Conservation (phyloP, 768 basidiomycete genomes). For the Xanthoconium stramineum region DNA sequence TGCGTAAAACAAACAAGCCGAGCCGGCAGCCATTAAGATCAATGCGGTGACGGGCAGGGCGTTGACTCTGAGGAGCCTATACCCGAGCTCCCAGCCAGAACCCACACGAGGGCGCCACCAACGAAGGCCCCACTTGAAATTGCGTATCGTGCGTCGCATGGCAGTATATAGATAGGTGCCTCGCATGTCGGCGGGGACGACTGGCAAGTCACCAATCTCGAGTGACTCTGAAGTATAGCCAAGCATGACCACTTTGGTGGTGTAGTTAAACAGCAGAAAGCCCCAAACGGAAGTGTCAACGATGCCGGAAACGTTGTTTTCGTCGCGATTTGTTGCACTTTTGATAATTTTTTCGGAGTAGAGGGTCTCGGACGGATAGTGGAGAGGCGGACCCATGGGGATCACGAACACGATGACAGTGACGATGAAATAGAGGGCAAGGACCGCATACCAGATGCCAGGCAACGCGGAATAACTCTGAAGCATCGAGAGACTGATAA, state of each 20-base stretch:
- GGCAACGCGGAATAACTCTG: slow-evolving; percentile 19
- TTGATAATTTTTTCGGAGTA: slow-evolving; percentile 71
- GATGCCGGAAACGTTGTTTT: slow-evolving; percentile 70
- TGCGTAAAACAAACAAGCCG: slow-evolving; percentile 64
- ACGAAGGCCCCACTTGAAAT: slow-evolving; percentile 48
- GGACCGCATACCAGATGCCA: slow-evolving; percentile 50
- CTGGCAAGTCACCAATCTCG: slow-evolving; percentile 85
- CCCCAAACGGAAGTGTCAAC: slow-evolving; percentile 44
- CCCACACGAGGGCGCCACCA: slow-evolving; percentile 60
- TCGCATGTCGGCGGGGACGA: slow-evolving; percentile 74
- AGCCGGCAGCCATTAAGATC: slow-evolving; percentile 48
- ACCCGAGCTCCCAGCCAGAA: slow-evolving; percentile 62
- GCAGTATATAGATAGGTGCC: slow-evolving; percentile 55
- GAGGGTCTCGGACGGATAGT: slow-evolving; percentile 69
- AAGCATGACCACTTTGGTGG: slow-evolving; percentile 82
- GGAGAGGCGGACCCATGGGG: slow-evolving; percentile 69
- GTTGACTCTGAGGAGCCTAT: slow-evolving; percentile 62
- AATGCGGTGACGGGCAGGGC: slow-evolving; percentile 37
- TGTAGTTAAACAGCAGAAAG: slow-evolving; percentile 78
- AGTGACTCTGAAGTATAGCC: slow-evolving; percentile 71
- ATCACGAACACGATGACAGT: slow-evolving; percentile 46
- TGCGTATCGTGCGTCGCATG: slow-evolving; percentile 59
- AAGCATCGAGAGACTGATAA: slow-evolving; percentile 31
- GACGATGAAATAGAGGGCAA: slow-evolving; percentile 48
- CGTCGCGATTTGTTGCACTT: slow-evolving; percentile 55